Evolutionary conservation across 208 protist species (phyloP), one percentile per base, ranked within the genome.

Genomic region (Trypanosoma conorhini): DNA sequence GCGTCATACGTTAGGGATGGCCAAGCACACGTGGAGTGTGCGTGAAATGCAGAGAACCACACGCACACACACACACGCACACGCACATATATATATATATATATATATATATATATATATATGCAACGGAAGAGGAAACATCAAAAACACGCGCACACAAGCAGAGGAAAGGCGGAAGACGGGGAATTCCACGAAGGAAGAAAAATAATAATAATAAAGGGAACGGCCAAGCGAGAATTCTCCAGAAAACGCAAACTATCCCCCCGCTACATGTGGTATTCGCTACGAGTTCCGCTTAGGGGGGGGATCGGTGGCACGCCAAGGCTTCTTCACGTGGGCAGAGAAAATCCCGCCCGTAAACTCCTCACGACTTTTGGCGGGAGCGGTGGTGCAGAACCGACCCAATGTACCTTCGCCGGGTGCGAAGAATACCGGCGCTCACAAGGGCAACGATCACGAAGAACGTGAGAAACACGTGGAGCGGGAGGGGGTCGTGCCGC

Each of bases 391-490:
- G 22, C 50, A 26, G 50, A n/a, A n/a, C 0, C n/a, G 19, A 26
- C 17, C 50, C n/a, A 8, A 54, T 24, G 17, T 9, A 24, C 50
- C 22, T 62, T 44, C 73, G 54, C 33, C 81, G 56, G 44, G 73
- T 67, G 48, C 68, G 73, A 5, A 65, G 31, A 68, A 78, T 64
- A 24, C 70, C 74, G 7, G 69, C 46, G 22, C 71, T 46, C 4
- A 72, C 57, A 3, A 65, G 38, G 8, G 65, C 51, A 12, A 83
- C 66, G 28, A 81, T 70, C 7, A 77, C 46, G 24, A 72, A 12
- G 51, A 81, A 76, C 7, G 62, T 79, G 19, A 80, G 56, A 28
- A 86, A 55, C 13, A 74, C 59, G 48, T 79, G 57, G 21, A 76
- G 5, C 30, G 59, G 70, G 35, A 79, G 5, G 13, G 72, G 57